Evolutionary conservation across 805 yeast genomes (phyloP).

Genomic region (Candida broadrunensis): DNA sequence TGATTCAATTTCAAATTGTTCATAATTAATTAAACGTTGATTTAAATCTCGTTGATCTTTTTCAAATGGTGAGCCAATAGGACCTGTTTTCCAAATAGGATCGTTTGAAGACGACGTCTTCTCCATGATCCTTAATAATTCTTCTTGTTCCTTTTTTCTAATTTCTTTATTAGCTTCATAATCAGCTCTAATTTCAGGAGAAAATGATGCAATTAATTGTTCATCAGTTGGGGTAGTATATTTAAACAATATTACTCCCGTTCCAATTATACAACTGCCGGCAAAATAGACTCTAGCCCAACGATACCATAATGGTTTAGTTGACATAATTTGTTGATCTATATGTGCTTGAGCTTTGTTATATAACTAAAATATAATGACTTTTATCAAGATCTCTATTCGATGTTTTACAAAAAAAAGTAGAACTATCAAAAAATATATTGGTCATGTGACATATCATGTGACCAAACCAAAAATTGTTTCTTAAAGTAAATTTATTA

Average conservation of each 20-base stretch:
- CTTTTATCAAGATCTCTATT: neutral
- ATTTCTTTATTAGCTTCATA: constrained; percentile 63
- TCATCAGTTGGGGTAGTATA: constrained; percentile 86
- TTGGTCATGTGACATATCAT: no score
- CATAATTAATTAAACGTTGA: constrained; percentile 40
- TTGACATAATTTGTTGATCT: constrained; percentile 11
- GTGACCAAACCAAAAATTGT: no score
- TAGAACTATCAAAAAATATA: no score
- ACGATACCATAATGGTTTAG: constrained; percentile 50
- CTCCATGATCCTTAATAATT: constrained; percentile 63
- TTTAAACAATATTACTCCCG: constrained; percentile 69
- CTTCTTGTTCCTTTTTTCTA: constrained; percentile 66
- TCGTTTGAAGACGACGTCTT: constrained; percentile 65
- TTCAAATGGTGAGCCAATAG: constrained; percentile 67
- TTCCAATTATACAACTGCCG: constrained; percentile 66
- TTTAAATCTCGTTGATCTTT: constrained; percentile 34
- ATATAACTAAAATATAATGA: neutral
- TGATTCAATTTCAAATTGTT: constrained; percentile 44
- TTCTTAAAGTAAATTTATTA: no score
- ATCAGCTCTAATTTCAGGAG: constrained; percentile 80
- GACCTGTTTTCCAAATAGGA: constrained; percentile 82
- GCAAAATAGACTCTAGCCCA: constrained; percentile 57
- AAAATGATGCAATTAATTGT: constrained; percentile 63
- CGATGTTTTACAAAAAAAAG: neutral
- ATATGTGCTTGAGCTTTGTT: constrained; percentile 1